These are phyloP conservation scores for Lasiodiplodia citricola DNA, from an alignment of 2,329 filamentous ascomycete species.

Conservation along the genomic window DNA sequence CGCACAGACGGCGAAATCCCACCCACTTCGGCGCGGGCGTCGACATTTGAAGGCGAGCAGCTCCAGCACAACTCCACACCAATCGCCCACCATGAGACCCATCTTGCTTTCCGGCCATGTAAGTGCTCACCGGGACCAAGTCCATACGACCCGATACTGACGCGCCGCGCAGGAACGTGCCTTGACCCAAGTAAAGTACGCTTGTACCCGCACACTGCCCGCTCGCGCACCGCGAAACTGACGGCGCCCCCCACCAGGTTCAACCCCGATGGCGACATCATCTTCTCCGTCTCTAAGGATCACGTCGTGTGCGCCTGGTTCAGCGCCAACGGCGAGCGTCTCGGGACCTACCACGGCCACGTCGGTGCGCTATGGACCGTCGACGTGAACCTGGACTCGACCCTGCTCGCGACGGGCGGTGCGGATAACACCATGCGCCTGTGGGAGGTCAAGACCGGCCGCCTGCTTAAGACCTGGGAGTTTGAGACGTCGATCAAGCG, in stretches of 20 bases:
- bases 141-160: conserved; percentile 33
- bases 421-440: conserved; percentile 98
- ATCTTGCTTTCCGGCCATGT: conserved; percentile 94
- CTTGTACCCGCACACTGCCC: conserved; percentile 3
- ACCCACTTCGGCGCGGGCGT: conserved; percentile 23
- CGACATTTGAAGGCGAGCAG: conserved; percentile 26
- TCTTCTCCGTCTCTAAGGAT: conserved; percentile 96
- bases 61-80: conserved; percentile 19
- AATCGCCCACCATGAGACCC: conserved; percentile 74
- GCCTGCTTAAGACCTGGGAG: conserved; percentile 95
- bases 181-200: conserved; percentile 89
- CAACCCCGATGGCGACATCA: conserved; percentile 84
- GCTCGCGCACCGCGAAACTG: conserved; percentile 6
- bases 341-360: conserved; percentile 96
- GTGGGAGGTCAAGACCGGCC: conserved; percentile 94
- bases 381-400: conserved; percentile 90
- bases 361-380: conserved; percentile 98
- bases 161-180: conserved; percentile 72
- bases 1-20: conserved; percentile 27
- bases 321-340: conserved; percentile 95
- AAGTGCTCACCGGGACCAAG: conserved; percentile 35
- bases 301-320: conserved; percentile 97
- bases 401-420: conserved; percentile 90
- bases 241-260: conserved; percentile 13
- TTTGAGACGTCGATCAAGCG: conserved; percentile 97